Evolutionary conservation across 352 stramenopile genomes (phyloP), one percentile per base, ranked within the genome.

Genomic region (Phytopythium chamaehyphon): DNA sequence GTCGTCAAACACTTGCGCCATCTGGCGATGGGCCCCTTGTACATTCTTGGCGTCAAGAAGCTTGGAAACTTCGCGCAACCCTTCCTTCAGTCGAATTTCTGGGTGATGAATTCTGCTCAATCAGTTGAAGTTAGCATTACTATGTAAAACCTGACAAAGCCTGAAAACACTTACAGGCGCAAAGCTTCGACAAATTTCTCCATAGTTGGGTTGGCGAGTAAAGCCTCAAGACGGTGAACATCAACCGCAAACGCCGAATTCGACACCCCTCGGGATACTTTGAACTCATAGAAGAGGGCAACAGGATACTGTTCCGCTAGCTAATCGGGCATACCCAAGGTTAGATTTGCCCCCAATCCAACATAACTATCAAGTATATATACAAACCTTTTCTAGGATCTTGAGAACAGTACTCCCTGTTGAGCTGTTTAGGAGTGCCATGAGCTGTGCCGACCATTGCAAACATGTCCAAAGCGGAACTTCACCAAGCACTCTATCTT

Each of bases 261-360:
- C 10, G 61, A 42, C 3, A 69, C 68, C 18, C 65, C 69, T 19
- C 51, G 64, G 37, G 66, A 86, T 26, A 92, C 64, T 52, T 81
- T 84, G 55, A 89, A 94, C 40, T 94, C 83, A 51, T 91, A 94
- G 43, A 90, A 93, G 6, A 94, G 60, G 10, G 83, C 79, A 8
- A 61, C 63, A 5, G 81, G 76, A 48, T 90, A 94, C 51, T 90
- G 72, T 7, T 64, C 62, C 1, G 83, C 83, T 57, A 92, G 83
- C 83, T 47, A 22, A 28, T 54, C 40, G 22, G 54, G 23, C 56
- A 33, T 26, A 49, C 7, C 26, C 12, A 31, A 3, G 57, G 49
- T 38, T 18, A 58, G 39, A 16, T 38, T 19, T 44, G 5, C 9
- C 28, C 5, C 5, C 8, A 4, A 33, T 14, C n/a, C n/a, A 44